phyloP scores from a whole-genome alignment of 495 filamentous ascomycete genomes.

The Letharia lupina region DNA sequence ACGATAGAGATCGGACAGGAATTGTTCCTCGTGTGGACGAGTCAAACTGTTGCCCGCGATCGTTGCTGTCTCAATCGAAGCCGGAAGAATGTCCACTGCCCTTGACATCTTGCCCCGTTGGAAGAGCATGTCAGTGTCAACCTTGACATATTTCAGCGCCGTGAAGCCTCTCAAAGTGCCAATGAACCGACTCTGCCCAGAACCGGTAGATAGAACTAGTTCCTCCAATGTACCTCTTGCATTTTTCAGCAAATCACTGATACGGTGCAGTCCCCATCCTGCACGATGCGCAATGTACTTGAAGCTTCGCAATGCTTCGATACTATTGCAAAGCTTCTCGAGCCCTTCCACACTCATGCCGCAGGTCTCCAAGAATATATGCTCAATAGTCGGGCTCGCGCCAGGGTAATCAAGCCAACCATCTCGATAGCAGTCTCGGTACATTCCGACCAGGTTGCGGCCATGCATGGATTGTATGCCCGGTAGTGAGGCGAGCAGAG shows the following conservation, averaged over 20 bases:
- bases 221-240: slow-evolving; percentile 18
- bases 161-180: slow-evolving; percentile 21
- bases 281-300: slow-evolving; percentile 22
- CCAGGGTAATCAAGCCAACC: slow-evolving; percentile 24
- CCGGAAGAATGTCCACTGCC: slow-evolving; percentile 20
- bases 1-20: slow-evolving; percentile 22
- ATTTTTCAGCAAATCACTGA: slow-evolving; percentile 17
- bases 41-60: slow-evolving; percentile 22
- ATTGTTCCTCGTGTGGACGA: slow-evolving; percentile 15
- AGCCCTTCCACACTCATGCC: slow-evolving; percentile 24
- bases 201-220: slow-evolving; percentile 19
- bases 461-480: slow-evolving; percentile 19
- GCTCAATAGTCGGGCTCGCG: slow-evolving; percentile 19
- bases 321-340: slow-evolving; percentile 19
- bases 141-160: slow-evolving; percentile 17
- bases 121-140: slow-evolving; percentile 22
- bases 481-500: slow-evolving; percentile 20
- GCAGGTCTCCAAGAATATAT: slow-evolving; percentile 22
- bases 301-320: slow-evolving; percentile 16
- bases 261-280: slow-evolving; percentile 19
- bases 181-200: slow-evolving; percentile 18
- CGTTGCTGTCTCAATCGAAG: slow-evolving; percentile 20
- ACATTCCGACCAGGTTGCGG: slow-evolving; percentile 22
- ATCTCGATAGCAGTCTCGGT: slow-evolving; percentile 23
- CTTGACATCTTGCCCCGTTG: slow-evolving; percentile 20